Evolutionary conservation across 192 early-diverging fungal species (phyloP).

Genomic region (Jimgerdemannia flammicorona): DNA sequence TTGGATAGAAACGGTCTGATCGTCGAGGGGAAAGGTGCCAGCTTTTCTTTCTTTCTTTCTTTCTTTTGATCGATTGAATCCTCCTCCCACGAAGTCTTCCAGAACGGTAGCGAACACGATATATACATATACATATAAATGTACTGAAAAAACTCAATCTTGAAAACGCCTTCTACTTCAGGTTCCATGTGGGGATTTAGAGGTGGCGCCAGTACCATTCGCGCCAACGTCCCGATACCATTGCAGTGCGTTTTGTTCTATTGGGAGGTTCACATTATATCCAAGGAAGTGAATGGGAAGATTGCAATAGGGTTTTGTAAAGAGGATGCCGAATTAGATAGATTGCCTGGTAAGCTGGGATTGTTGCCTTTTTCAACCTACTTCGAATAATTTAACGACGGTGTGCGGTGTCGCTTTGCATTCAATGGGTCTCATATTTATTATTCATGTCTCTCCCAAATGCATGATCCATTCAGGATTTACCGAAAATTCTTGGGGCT

Average conservation of each 20-base stretch:
- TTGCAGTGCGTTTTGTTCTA: slow-evolving; percentile 88
- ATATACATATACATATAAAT: no score
- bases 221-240: slow-evolving; percentile 80
- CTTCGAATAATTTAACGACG: neutral
- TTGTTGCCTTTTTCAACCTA: no score
- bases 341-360: slow-evolving; percentile 88
- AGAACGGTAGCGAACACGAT: no score
- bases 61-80: no score
- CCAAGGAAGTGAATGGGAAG: slow-evolving; percentile 86
- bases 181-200: no score
- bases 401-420: no score
- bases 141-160: no score
- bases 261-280: slow-evolving; percentile 81
- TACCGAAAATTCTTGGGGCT: slow-evolving; percentile 90
- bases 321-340: slow-evolving; percentile 42
- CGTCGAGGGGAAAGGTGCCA: slow-evolving; percentile 14
- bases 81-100: no score
- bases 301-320: slow-evolving; percentile 89
- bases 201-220: slow-evolving; percentile 84
- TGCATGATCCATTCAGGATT: slow-evolving; percentile 61
- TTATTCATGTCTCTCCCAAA: neutral
- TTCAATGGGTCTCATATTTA: no score
- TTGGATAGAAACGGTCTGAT: slow-evolving; percentile 9
- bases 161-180: neutral
- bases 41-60: slow-evolving; percentile 16